phyloP scores from a whole-genome alignment of 805 yeast genomes.

The Spathaspora passalidarum region DNA sequence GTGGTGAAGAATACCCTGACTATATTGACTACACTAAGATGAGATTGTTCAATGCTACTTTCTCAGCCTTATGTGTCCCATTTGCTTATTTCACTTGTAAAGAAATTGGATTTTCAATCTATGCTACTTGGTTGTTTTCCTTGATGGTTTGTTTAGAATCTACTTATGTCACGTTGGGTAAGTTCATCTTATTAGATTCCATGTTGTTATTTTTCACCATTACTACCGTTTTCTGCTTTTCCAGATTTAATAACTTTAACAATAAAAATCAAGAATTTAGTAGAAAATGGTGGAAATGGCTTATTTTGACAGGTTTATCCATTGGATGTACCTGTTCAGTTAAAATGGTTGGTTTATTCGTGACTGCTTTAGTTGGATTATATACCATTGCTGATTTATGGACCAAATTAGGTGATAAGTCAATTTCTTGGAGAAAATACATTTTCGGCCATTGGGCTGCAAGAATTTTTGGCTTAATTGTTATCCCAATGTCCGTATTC shows the following conservation, averaged over 20 bases:
- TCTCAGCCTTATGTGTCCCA: constrained; percentile 66
- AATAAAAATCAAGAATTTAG: constrained; percentile 47
- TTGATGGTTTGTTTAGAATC: constrained; percentile 65
- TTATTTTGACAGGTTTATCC: constrained; percentile 74
- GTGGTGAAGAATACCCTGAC: constrained; percentile 64
- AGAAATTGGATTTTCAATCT: constrained; percentile 47
- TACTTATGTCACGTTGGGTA: constrained; percentile 66
- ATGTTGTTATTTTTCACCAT: constrained; percentile 75
- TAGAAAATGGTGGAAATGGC: constrained; percentile 92
- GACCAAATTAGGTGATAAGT: constrained; percentile 71
- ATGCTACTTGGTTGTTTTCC: constrained; percentile 58
- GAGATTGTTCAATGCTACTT: constrained; percentile 70
- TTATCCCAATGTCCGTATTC: constrained; percentile 63
- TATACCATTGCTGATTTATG: constrained; percentile 88
- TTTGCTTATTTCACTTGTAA: constrained; percentile 69
- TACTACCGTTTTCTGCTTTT: constrained; percentile 71
- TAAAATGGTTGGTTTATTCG: constrained; percentile 95
- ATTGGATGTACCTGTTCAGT: constrained; percentile 91
- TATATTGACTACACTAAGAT: constrained; percentile 57
- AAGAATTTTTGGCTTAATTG: constrained; percentile 58
- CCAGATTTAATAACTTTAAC: constrained; percentile 65
- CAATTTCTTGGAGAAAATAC: constrained; percentile 50
- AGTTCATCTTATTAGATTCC: constrained; percentile 73
- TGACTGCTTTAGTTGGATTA: constrained; percentile 83
- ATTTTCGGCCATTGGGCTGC: constrained; percentile 59